phyloP scores from a whole-genome alignment of 202 grass and related monocot genomes.

The Hordeum pubiflorum region DNA sequence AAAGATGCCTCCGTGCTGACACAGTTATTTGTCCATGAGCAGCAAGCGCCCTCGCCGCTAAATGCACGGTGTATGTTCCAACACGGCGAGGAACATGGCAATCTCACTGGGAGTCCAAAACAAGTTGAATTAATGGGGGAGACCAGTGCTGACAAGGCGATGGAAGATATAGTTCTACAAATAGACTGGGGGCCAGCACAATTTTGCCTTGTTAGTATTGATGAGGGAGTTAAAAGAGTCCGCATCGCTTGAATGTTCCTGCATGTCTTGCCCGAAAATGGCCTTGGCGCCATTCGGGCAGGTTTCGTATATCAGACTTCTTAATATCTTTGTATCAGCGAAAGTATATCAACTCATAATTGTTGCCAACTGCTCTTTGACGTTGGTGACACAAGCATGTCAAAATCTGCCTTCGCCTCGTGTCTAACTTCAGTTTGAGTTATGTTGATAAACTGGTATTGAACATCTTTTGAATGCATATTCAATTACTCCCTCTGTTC shows the following conservation, averaged over 20 bases:
- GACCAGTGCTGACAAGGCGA: background rate
- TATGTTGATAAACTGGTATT: too few species aligned
- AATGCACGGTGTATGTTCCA: background rate
- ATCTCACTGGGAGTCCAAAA: background rate
- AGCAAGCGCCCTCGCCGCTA: slow-evolving; percentile 37
- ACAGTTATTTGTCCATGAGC: background rate
- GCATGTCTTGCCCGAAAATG: background rate
- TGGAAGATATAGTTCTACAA: background rate
- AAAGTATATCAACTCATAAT: background rate
- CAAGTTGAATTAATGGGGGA: background rate
- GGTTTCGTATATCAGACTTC: background rate
- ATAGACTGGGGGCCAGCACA: too few species aligned
- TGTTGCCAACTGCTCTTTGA: background rate
- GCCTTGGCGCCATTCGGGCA: too few species aligned
- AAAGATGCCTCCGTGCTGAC: background rate
- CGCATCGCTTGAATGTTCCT: too few species aligned
- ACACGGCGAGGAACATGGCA: background rate
- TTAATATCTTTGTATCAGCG: background rate
- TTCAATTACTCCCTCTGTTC: too few species aligned
- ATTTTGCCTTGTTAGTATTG: background rate
- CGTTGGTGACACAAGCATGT: too few species aligned
- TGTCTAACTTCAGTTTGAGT: too few species aligned
- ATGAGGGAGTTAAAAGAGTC: background rate
- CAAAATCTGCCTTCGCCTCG: too few species aligned
- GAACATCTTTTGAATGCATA: too few species aligned